Evolutionary conservation across 2,329 filamentous ascomycete species (phyloP).

Genomic region (Stachybotrys elegans): DNA sequence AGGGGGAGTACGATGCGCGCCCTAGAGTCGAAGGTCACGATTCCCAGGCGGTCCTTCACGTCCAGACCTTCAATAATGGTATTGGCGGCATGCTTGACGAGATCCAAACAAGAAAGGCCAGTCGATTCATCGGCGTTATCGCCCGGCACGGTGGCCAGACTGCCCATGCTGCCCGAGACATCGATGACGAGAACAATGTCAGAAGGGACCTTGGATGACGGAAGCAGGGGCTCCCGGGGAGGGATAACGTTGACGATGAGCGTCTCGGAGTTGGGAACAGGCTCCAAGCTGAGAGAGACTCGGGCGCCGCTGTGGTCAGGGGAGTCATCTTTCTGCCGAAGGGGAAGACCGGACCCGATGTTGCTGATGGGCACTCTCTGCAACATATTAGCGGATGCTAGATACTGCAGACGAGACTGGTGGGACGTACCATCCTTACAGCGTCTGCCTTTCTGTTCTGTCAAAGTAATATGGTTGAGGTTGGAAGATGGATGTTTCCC

Average conservation of each 20-base stretch:
- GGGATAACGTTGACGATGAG: constrained; percentile 42
- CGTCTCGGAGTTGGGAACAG: constrained; percentile 30
- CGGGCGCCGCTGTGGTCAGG: too few species aligned
- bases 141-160: constrained; percentile 40
- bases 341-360: too few species aligned
- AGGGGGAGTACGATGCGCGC: constrained; percentile 41
- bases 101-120: constrained; percentile 51
- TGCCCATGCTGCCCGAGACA: constrained; percentile 52
- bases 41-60: constrained; percentile 49
- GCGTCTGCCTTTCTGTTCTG: too few species aligned
- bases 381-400: too few species aligned
- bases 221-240: constrained; percentile 27
- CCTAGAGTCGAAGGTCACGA: constrained; percentile 47
- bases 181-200: constrained; percentile 60
- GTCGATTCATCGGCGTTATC: constrained; percentile 38
- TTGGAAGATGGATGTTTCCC: too few species aligned
- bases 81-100: constrained; percentile 54
- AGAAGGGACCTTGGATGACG: constrained; percentile 40
- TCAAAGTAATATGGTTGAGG: too few species aligned
- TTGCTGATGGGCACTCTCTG: too few species aligned
- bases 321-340: too few species aligned
- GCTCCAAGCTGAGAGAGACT: constrained; percentile 35
- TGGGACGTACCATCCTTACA: too few species aligned
- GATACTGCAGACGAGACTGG: too few species aligned
- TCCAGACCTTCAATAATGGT: constrained; percentile 54